Evolutionary conservation across 2,329 filamentous ascomycete species (phyloP).

Genomic region (Aspergillus candidus): DNA sequence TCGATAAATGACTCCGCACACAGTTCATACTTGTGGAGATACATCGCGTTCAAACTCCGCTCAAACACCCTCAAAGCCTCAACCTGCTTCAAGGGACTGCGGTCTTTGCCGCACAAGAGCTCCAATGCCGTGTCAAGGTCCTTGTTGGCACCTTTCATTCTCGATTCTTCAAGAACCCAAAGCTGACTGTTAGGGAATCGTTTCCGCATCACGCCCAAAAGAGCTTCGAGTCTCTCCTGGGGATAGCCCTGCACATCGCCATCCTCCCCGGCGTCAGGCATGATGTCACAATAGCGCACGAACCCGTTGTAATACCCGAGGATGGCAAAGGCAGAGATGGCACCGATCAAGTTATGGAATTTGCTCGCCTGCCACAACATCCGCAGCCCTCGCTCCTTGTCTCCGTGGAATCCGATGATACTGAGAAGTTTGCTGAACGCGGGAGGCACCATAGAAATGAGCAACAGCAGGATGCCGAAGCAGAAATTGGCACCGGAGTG

Average conservation of each 20-base stretch:
- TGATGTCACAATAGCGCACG: conserved; percentile 79
- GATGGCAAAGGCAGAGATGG: conserved; percentile 73
- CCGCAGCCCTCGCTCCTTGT: conserved; percentile 71
- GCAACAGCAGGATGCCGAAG: conserved; percentile 75
- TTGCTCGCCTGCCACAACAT: conserved; percentile 89
- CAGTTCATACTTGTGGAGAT: conserved; percentile 66
- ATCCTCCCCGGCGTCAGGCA: conserved; percentile 52
- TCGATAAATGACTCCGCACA: conserved; percentile 69
- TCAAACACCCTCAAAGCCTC: conserved; percentile 82
- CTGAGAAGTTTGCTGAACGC: conserved; percentile 80
- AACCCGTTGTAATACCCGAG: conserved; percentile 85
- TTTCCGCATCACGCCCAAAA: conserved; percentile 67
- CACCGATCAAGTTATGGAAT: conserved; percentile 86
- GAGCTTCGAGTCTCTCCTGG: conserved; percentile 55
- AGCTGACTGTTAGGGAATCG: conserved; percentile 76
- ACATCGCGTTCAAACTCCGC: conserved; percentile 70
- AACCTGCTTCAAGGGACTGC: conserved; percentile 79
- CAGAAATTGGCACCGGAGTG: conserved; percentile 85
- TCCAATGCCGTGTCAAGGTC: conserved; percentile 62
- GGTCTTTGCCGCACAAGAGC: conserved; percentile 54
- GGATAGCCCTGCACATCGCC: conserved; percentile 67
- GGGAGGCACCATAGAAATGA: conserved; percentile 90
- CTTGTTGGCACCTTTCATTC: conserved; percentile 63
- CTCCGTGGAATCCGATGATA: conserved; percentile 85
- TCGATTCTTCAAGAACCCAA: conserved; percentile 83